Base-by-base conservation (phyloP, 768 basidiomycete species). In the Suillus hirtellus region DNA sequence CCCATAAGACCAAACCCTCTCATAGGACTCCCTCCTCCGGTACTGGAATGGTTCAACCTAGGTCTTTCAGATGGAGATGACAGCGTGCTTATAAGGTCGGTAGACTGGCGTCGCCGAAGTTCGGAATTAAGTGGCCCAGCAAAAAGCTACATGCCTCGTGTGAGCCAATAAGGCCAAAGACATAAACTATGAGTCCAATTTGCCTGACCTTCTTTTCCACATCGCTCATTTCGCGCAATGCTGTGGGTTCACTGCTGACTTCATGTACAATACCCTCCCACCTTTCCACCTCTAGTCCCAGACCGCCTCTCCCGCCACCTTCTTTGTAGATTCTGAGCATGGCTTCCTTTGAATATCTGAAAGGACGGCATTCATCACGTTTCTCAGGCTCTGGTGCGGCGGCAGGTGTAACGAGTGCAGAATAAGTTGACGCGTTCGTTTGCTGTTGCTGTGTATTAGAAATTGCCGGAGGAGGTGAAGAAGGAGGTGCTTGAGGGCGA, bases 251-350 rank as follows among this genome's bases (percentile, higher is more conserved):
- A 49, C 73, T 82, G 35, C 84, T 87, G 27, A 82, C 77, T 71
- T 94, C 93, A 63, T 89, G 87, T 31, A 94, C 91, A 67, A 96
- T 88, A 62, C 93, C 93, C 64, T 94, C 90, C 89, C 91, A 93
- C 66, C 89, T 82, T 76, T 94, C 93, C 15, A 95, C 92, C 76
- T 95, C 93, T 47, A 93, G 79, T 50, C 89, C 91, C 40, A 95
- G 82, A 52, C 87, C 87, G 66, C 87, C 84, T 69, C 82, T 87
- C 44, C 89, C 87, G 31, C 86, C 86, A 60, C 89, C 89, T 66
- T 93, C 92, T 74, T 83, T 89, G 75, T 91, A 95, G 65, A 95
- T 89, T 77, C 85, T 81, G 60, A 95, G 82, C 78, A 95, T 80
- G 60, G 93, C 92, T 69, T 93, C 92, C 76, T 89, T 93, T 5